These are phyloP conservation scores for Penicillium cataractarum DNA, from an alignment of 495 filamentous ascomycete species.

Conservation along the genomic window DNA sequence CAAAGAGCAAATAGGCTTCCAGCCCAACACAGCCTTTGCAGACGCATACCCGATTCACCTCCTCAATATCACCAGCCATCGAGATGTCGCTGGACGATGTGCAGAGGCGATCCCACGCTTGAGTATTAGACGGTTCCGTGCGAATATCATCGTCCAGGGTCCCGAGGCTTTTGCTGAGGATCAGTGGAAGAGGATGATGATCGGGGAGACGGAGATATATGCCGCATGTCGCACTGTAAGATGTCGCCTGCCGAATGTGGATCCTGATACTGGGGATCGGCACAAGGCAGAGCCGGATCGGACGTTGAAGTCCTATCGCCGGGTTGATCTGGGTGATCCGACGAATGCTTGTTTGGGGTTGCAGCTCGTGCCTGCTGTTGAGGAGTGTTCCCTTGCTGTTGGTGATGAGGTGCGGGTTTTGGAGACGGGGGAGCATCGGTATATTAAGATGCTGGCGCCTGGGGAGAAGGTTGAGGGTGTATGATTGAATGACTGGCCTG, in stretches of 20 bases:
- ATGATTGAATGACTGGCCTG: conserved; percentile 11
- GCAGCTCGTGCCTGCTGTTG: conserved; percentile 41
- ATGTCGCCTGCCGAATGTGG: conserved; percentile 83
- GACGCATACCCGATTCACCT: conserved; percentile 91
- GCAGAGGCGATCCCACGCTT: conserved; percentile 61
- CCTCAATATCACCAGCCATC: conserved; percentile 73
- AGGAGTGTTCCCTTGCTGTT: conserved; percentile 53
- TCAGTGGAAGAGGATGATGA: conserved; percentile 71
- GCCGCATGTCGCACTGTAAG: conserved; percentile 76
- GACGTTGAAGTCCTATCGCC: conserved; percentile 68
- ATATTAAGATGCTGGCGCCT: conserved; percentile 55
- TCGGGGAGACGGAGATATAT: conserved; percentile 50
- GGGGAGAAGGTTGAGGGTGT: conserved; percentile 45
- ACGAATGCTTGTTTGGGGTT: conserved; percentile 79
- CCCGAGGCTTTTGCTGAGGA: conserved; percentile 72
- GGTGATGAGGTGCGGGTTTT: conserved; percentile 64
- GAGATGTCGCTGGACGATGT: conserved; percentile 58
- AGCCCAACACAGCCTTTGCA: conserved; percentile 77
- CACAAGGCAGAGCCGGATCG: conserved; percentile 74
- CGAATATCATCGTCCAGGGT: conserved; percentile 79
- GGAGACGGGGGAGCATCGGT: conserved; percentile 65
- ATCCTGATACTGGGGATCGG: conserved; percentile 70
- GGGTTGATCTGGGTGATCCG: conserved; percentile 73
- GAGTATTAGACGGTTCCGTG: conserved; percentile 72
- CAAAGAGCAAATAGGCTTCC: conserved; percentile 70